Percentiles rank a stretch among this genome's conserved stretches.
These are phyloP conservation scores for Brettanomyces custersianus DNA, from an alignment of 805 yeast genomes.

Conservation along the genomic window DNA sequence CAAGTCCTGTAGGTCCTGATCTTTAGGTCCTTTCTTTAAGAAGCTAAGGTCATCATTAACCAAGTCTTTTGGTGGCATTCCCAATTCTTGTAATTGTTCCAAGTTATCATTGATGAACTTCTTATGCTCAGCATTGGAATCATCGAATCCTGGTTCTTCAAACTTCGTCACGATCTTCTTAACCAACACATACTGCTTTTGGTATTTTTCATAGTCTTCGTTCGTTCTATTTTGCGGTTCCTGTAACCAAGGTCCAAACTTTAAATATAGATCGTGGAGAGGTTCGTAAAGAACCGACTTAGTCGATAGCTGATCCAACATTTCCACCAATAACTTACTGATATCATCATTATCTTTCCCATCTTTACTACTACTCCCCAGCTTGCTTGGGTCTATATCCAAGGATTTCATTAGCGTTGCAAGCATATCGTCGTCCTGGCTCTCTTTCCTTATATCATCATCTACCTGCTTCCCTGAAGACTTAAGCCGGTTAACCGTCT, in stretches of 20 bases:
- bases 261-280: constrained; percentile 65
- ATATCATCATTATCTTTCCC: constrained; percentile 27
- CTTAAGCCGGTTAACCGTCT: constrained; percentile 72
- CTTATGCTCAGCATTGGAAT: constrained; percentile 33
- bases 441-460: constrained; percentile 30
- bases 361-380: constrained; percentile 10
- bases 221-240: constrained; percentile 35
- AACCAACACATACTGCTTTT: constrained; percentile 54
- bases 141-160: constrained; percentile 57
- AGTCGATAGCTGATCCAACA: constrained; percentile 75
- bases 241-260: constrained; percentile 64
- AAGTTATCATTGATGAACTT: constrained; percentile 47
- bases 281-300: constrained; percentile 87
- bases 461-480: constrained; percentile 69
- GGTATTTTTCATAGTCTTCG: constrained; percentile 35
- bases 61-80: constrained; percentile 74
- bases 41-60: constrained; percentile 35
- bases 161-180: constrained; percentile 53
- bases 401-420: constrained; percentile 62
- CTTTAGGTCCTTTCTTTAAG: constrained; percentile 20
- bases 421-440: constrained; percentile 37
- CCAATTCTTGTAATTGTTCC: constrained; percentile 64
- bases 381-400: constrained; percentile 31
- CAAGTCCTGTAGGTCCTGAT: constrained; percentile 20
- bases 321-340: constrained; percentile 53